Evolutionary conservation across 2,329 filamentous ascomycete genomes (phyloP).

Genomic region (Beauveria brongniartii): DNA sequence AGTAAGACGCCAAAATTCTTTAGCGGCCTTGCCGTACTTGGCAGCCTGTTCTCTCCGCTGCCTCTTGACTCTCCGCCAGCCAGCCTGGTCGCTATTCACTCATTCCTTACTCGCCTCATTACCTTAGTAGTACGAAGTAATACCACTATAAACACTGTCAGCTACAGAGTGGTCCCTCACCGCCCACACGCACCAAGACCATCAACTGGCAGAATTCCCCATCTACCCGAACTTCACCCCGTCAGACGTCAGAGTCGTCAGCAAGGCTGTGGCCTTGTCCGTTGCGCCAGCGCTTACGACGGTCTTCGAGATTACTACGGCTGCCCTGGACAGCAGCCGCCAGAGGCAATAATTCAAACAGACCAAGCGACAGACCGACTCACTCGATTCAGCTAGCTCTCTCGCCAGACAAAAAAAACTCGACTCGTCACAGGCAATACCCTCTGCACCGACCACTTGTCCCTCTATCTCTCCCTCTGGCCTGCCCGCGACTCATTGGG

Average conservation of each 20-base stretch:
- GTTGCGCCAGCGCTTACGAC: background rate
- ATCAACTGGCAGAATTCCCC: background rate
- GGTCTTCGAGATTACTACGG: background rate
- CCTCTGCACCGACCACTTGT: background rate
- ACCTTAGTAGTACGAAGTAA: too few species aligned
- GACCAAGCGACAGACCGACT: background rate
- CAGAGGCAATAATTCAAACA: background rate
- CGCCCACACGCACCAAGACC: background rate
- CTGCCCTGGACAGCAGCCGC: background rate
- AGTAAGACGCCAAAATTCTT: background rate
- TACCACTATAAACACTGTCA: background rate
- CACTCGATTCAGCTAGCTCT: background rate
- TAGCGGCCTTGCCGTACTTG: background rate
- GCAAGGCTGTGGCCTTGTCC: background rate
- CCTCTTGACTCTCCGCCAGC: background rate
- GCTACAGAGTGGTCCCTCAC: background rate
- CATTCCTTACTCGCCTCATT: background rate
- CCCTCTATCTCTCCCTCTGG: background rate
- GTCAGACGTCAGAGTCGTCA: background rate
- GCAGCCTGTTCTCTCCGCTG: background rate
- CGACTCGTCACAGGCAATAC: background rate
- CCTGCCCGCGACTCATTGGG: background rate
- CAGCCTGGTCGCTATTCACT: too few species aligned
- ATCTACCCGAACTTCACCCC: slow-evolving; percentile 3
- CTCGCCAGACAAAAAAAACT: background rate